Evolutionary conservation across 2,329 filamentous ascomycete species (phyloP).

Genomic region (Helotiales sp.): DNA sequence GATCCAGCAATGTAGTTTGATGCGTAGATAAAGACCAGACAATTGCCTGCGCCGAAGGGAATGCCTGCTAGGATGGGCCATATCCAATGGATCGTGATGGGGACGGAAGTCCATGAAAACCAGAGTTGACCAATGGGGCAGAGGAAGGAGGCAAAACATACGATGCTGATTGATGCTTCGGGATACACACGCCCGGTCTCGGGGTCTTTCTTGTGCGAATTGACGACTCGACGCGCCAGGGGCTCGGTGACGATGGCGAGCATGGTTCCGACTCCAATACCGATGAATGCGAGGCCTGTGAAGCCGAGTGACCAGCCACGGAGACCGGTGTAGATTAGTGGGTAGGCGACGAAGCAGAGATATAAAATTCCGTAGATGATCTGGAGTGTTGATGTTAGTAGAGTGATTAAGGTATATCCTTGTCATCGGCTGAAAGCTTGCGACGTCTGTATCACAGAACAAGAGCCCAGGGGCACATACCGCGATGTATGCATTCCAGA

Average conservation of each 20-base stretch:
- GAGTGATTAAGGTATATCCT: background rate
- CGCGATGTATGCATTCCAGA: conserved; percentile 71
- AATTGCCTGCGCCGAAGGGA: conserved; percentile 79
- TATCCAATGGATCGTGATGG: conserved; percentile 79
- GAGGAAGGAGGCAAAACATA: conserved; percentile 77
- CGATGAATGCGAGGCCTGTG: conserved; percentile 78
- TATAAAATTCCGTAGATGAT: conserved; percentile 87
- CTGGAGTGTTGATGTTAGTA: conserved; percentile 18
- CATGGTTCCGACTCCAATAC: conserved; percentile 68
- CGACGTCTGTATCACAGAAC: background rate
- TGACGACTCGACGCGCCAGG: conserved; percentile 76
- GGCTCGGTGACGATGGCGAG: conserved; percentile 69
- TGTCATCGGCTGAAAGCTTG: background rate
- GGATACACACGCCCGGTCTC: conserved; percentile 74
- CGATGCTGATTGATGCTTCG: conserved; percentile 80
- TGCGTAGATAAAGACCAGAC: conserved; percentile 80
- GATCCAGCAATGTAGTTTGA: conserved; percentile 79
- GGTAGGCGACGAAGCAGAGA: conserved; percentile 89
- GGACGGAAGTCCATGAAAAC: conserved; percentile 88
- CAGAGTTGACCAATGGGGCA: conserved; percentile 80
- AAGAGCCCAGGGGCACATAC: conserved; percentile 26
- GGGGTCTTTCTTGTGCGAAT: conserved; percentile 74
- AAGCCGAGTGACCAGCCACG: conserved; percentile 79
- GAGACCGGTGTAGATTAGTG: conserved; percentile 74
- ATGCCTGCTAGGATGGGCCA: conserved; percentile 78